A percentile compares a stretch with the other conserved stretches of the same genome.
These are phyloP conservation scores for Didymella glomerata DNA, from an alignment of 2,329 filamentous ascomycete genomes.

Conservation along the genomic window DNA sequence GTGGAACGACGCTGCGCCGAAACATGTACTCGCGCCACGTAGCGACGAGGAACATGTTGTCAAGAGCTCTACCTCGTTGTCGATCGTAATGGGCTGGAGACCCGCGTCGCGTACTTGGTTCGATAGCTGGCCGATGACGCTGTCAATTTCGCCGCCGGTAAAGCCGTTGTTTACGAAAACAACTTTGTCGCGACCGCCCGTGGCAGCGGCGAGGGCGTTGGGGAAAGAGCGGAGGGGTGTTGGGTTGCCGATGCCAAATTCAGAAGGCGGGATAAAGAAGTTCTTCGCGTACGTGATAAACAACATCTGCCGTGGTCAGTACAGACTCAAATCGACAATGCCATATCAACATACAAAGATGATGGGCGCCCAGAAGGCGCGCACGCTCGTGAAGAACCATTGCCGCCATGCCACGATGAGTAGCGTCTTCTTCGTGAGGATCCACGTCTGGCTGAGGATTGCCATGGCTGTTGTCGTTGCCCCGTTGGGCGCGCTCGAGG, in stretches of 20 bases:
- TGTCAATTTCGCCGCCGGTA: conserved; percentile 73
- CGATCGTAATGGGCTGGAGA: conserved; percentile 64
- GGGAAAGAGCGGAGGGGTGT: conserved; percentile 69
- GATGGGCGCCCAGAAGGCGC: conserved; percentile 65
- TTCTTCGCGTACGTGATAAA: conserved; percentile 75
- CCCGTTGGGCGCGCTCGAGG: conserved; percentile 25
- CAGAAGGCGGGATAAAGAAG: conserved; percentile 79
- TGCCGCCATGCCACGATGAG: conserved; percentile 63
- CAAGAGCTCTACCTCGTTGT: conserved; percentile 66
- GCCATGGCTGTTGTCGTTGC: conserved; percentile 37
- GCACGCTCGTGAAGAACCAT: conserved; percentile 62
- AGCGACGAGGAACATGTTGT: conserved; percentile 66
- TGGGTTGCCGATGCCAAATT: conserved; percentile 74
- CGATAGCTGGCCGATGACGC: conserved; percentile 71
- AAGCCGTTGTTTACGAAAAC: conserved; percentile 80
- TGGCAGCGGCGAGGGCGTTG: conserved; percentile 68
- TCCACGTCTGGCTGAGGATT: conserved; percentile 63
- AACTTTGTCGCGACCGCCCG: conserved; percentile 70
- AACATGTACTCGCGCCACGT: conserved; percentile 73
- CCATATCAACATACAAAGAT: conserved; percentile 54
- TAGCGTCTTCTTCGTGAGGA: conserved; percentile 66
- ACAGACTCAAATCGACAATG: not conserved
- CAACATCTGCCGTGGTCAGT: conserved; percentile 51
- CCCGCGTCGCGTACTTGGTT: conserved; percentile 65
- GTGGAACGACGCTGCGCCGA: conserved; percentile 76